Evolutionary conservation across 1,284 basidiomycete species (phyloP).

Genomic region (Mycena citricolor): DNA sequence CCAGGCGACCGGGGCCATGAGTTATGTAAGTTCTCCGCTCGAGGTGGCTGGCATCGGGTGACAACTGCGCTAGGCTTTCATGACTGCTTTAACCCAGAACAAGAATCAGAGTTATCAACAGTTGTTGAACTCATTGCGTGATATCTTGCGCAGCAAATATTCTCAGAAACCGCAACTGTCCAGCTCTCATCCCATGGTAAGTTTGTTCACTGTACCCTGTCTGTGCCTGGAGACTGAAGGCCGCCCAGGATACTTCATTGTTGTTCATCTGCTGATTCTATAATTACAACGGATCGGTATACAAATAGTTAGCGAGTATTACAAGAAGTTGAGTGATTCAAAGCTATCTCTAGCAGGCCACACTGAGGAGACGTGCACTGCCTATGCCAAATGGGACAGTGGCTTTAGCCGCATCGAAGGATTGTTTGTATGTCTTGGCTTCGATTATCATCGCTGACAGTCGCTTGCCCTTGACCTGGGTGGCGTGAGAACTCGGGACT

Average conservation of each 20-base stretch:
- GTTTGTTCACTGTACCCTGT: conserved; percentile 24
- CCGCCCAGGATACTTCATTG: conserved; percentile 50
- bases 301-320: conserved; percentile 6
- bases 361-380: conserved; percentile 20
- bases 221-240: conserved; percentile 2
- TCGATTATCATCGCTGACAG: conserved; percentile 62
- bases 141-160: conserved; percentile 65
- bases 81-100: conserved; percentile 62
- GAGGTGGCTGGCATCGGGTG: too few relatives aligned
- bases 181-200: conserved; percentile 76
- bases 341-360: conserved; percentile 18
- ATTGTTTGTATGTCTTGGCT: conserved; percentile 13
- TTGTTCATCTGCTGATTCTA: conserved; percentile 58
- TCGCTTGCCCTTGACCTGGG: conserved; percentile 49
- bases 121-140: conserved; percentile 70
- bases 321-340: not conserved
- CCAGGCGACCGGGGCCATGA: conserved; percentile 87
- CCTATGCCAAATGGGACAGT: conserved; percentile 25
- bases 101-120: conserved; percentile 79
- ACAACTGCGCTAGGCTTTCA: conserved; percentile 65
- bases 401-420: conserved; percentile 2
- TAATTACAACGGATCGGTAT: not conserved
- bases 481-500: too few relatives aligned
- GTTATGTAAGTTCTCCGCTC: conserved; percentile 48
- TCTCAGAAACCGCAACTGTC: conserved; percentile 86